phyloP scores from a whole-genome alignment of 176 grass and related monocot species.

The Canna indica region DNA sequence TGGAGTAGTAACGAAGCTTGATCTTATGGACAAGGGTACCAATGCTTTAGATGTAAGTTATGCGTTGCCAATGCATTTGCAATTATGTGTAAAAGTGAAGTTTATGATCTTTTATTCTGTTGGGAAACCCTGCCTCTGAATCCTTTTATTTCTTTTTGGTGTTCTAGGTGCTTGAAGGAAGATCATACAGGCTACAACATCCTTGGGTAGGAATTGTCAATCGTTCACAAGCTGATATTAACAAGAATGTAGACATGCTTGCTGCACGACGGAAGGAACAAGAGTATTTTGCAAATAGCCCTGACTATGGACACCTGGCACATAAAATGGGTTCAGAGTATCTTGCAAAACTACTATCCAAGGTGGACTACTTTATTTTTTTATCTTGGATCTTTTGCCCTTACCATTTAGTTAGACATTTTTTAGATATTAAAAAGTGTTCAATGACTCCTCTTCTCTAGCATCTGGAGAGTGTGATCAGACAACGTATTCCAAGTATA shows the following conservation, averaged over 20 bases:
- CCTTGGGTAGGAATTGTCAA: constrained; percentile 99
- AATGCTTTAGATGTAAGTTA: constrained; percentile 82
- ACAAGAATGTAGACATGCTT: constrained; percentile 97
- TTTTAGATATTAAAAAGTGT: not conserved
- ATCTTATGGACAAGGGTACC: constrained; percentile 99
- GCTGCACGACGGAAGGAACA: constrained; percentile 75
- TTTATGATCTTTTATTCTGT: not conserved
- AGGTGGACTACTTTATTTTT: constrained; percentile 29
- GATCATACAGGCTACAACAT: constrained; percentile 87
- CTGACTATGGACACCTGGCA: constrained; percentile 86
- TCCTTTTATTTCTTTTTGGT: constrained; percentile 10
- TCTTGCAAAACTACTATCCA: constrained; percentile 94
- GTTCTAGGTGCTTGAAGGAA: constrained; percentile 90
- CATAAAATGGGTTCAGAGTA: constrained; percentile 99
- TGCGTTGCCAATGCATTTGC: not conserved
- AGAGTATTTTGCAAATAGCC: constrained; percentile 92
- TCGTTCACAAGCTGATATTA: constrained; percentile 99
- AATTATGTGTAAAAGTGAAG: not conserved
- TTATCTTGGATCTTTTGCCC: not conserved
- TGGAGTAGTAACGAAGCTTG: constrained; percentile 95
- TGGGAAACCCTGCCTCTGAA: not conserved
- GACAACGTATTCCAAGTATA: constrained; percentile 93
- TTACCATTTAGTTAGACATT: not conserved
- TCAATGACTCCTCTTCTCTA: constrained; percentile 23
- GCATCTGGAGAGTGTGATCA: constrained; percentile 94